Evolutionary conservation across 2,329 filamentous ascomycete genomes (phyloP).

Genomic region (Celoporthe dispersa): DNA sequence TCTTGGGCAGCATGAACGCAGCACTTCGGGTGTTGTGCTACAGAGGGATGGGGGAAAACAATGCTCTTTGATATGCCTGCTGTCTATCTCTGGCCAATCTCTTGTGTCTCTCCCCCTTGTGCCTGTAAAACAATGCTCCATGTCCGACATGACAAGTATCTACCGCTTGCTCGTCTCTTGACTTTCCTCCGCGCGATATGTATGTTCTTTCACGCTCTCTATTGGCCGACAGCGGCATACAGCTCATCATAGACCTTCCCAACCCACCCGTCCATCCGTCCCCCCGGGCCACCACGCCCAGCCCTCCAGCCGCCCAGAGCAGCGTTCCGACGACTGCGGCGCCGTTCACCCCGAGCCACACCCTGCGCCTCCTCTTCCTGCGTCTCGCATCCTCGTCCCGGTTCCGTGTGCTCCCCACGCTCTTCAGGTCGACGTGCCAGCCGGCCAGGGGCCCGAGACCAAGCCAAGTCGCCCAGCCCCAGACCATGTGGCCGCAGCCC

Average conservation of each 20-base stretch:
- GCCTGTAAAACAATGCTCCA: neutral
- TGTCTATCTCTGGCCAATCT: neutral
- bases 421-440: constrained; percentile 46
- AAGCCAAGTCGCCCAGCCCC: constrained; percentile 85
- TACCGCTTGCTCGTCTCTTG: neutral
- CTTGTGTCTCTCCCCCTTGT: neutral
- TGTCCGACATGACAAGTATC: neutral
- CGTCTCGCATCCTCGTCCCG: constrained; percentile 53
- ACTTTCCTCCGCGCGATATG: neutral
- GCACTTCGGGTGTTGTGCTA: neutral
- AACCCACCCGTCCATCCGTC: constrained; percentile 75
- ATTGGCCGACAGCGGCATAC: constrained; percentile 41
- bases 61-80: neutral
- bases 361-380: constrained; percentile 61
- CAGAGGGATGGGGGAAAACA: neutral
- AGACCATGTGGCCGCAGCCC: constrained; percentile 78
- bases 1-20: neutral
- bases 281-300: constrained; percentile 79
- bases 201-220: neutral
- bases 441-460: constrained; percentile 63
- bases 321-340: constrained; percentile 60
- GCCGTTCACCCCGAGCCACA: constrained; percentile 74
- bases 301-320: constrained; percentile 80
- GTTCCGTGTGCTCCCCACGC: constrained; percentile 41
- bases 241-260: constrained; percentile 79